Conservation (phyloP, 768 basidiomycete genomes). For the Suillus luteus region DNA sequence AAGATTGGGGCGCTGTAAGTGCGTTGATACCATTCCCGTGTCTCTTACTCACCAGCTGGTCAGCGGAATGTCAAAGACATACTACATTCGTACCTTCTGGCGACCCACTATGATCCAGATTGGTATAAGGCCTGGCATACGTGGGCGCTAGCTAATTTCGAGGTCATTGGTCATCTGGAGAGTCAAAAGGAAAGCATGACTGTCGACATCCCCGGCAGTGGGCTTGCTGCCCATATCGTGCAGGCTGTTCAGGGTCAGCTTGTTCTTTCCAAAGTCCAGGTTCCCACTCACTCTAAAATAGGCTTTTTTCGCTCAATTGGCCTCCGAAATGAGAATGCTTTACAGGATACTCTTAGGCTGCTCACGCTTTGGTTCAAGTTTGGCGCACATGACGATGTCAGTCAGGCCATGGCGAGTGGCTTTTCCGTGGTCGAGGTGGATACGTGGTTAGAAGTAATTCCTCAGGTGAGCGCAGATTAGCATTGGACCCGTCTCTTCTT, state of each 20-base stretch:
- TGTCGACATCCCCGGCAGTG: slow-evolving; percentile 58
- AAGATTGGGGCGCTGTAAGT: slow-evolving; percentile 79
- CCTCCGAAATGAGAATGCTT: slow-evolving; percentile 82
- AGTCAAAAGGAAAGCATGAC: slow-evolving; percentile 56
- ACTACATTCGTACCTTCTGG: slow-evolving; percentile 78
- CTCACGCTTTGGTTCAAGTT: slow-evolving; percentile 99
- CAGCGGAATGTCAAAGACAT: slow-evolving; percentile 83
- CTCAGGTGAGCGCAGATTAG: slow-evolving; percentile 62
- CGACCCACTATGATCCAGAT: slow-evolving; percentile 88
- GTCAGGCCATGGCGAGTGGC: slow-evolving; percentile 83
- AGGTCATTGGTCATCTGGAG: slow-evolving; percentile 85
- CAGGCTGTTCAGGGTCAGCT: slow-evolving; percentile 84
- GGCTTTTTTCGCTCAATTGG: slow-evolving; percentile 96
- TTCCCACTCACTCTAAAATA: slow-evolving; percentile 28
- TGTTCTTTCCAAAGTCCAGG: background rate
- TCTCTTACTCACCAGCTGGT: slow-evolving; percentile 16
- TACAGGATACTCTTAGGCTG: slow-evolving; percentile 92
- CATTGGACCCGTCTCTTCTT: background rate
- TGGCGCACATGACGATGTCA: slow-evolving; percentile 87
- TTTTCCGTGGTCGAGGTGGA: slow-evolving; percentile 91
- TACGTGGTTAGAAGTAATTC: slow-evolving; percentile 98
- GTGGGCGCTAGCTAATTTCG: slow-evolving; percentile 96
- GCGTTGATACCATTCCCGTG: slow-evolving; percentile 1
- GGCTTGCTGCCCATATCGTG: slow-evolving; percentile 80
- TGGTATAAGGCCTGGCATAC: slow-evolving; percentile 99